phyloP scores from a whole-genome alignment of 305 asterid species.

The Striga hermonthica region DNA sequence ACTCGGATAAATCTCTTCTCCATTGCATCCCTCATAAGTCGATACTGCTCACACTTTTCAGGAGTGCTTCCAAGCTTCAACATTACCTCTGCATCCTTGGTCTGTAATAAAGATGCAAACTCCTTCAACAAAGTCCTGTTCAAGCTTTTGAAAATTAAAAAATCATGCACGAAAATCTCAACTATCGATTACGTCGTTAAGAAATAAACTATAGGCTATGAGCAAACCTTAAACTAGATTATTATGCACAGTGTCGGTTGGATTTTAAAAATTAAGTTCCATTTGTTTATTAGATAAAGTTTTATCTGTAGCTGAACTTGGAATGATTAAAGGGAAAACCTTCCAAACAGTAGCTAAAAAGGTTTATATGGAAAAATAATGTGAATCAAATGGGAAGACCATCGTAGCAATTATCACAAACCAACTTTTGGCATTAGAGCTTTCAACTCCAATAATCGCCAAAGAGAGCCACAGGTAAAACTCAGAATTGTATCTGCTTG shows the following conservation, averaged over 20 bases:
- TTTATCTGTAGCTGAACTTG: no score
- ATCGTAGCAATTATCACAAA: background rate
- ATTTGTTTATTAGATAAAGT: background rate
- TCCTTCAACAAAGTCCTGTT: slow-evolving; percentile 26
- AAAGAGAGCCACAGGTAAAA: slow-evolving; percentile 16
- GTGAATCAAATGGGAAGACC: slow-evolving; percentile 3
- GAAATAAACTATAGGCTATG: background rate
- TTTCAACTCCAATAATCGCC: background rate
- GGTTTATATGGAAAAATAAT: background rate
- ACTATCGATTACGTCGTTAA: background rate
- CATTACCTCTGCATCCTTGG: slow-evolving; percentile 96
- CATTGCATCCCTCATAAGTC: slow-evolving; percentile 95
- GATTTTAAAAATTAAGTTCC: slow-evolving; percentile 9
- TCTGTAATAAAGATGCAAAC: slow-evolving; percentile 44
- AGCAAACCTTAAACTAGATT: slow-evolving; percentile 9
- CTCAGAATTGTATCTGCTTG: background rate
- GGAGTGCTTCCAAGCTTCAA: slow-evolving; percentile 92
- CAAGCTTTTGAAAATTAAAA: slow-evolving; percentile 15
- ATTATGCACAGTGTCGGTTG: background rate
- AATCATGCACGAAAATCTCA: slow-evolving; percentile 12
- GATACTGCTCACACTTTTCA: slow-evolving; percentile 89
- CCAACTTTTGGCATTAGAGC: background rate
- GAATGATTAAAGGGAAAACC: no score
- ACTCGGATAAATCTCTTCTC: slow-evolving; percentile 87
- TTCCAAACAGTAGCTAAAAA: no score